Conservation (phyloP, 805 yeast species). For the Hanseniaspora vineae region DNA sequence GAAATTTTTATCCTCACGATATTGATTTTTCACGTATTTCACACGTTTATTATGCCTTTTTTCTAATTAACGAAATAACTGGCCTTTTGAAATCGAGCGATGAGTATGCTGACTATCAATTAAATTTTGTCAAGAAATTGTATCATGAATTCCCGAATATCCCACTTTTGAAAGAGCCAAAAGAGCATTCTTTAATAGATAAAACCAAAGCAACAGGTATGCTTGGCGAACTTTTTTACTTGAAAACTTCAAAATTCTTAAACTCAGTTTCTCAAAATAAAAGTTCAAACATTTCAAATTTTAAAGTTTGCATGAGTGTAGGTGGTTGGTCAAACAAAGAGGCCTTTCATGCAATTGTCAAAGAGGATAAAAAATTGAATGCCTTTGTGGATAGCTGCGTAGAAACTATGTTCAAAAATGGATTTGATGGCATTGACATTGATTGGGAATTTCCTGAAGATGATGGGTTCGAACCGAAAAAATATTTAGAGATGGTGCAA, state of each 20-base stretch:
- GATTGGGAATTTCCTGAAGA: slow-evolving; percentile 87
- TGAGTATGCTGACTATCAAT: slow-evolving; percentile 48
- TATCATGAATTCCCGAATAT: slow-evolving; percentile 5
- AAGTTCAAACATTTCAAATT: slow-evolving; percentile 12
- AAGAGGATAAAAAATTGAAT: slow-evolving; percentile 25
- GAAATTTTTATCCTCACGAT: slow-evolving; percentile 45
- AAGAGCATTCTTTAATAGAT: neutral
- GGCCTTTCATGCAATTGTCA: slow-evolving; percentile 35
- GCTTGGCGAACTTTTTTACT: slow-evolving; percentile 33
- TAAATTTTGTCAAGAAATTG: slow-evolving; percentile 16
- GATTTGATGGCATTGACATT: slow-evolving; percentile 82
- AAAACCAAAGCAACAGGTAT: slow-evolving; percentile 28
- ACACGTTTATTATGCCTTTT: slow-evolving; percentile 69
- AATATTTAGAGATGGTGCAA: slow-evolving; percentile 32
- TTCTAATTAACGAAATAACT: slow-evolving; percentile 38
- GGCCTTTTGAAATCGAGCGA: slow-evolving; percentile 49
- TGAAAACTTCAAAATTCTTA: slow-evolving; percentile 26
- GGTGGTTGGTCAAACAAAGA: slow-evolving; percentile 66
- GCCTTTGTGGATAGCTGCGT: slow-evolving; percentile 40
- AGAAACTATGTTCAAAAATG: slow-evolving; percentile 34
- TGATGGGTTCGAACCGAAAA: slow-evolving; percentile 28
- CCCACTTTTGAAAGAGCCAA: slow-evolving; percentile 3
- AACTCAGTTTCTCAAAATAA: neutral
- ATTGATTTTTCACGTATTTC: slow-evolving; percentile 47
- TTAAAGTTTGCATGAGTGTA: slow-evolving; percentile 57